Conservation (phyloP, 2,329 filamentous ascomycete genomes). For the Mycogone perniciosa region DNA sequence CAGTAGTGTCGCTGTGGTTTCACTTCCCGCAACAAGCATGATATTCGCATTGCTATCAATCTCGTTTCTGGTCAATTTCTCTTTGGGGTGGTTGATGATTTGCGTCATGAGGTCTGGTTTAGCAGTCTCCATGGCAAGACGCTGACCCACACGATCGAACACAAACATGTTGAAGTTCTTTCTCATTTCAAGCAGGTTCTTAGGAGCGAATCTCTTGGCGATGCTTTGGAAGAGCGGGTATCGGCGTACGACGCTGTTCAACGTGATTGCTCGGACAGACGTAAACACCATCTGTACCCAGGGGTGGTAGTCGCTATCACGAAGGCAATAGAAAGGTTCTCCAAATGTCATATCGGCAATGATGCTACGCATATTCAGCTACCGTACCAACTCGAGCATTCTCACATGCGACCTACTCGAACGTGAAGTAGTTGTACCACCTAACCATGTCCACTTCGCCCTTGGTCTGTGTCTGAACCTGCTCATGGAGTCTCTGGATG, state of each 20-base stretch:
- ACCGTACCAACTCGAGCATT: neutral
- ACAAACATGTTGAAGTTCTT: neutral
- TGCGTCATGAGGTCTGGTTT: neutral
- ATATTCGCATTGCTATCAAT: constrained; percentile 16
- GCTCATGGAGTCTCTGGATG: constrained; percentile 30
- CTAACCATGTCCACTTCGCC: constrained; percentile 16
- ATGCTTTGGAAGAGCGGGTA: neutral
- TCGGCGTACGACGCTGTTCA: constrained; percentile 2
- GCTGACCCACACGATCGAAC: neutral
- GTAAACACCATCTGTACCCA: constrained; percentile 18
- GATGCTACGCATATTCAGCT: constrained; percentile 6
- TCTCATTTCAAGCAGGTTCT: too few species aligned
- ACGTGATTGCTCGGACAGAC: constrained; percentile 9
- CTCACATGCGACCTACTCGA: constrained; percentile 15
- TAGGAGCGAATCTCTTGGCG: neutral
- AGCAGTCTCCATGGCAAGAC: neutral
- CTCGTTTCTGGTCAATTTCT: constrained; percentile 5
- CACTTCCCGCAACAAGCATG: constrained; percentile 23
- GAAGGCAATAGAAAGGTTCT: constrained; percentile 20
- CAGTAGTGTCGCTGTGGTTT: constrained; percentile 25
- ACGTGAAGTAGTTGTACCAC: constrained; percentile 24
- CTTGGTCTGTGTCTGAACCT: constrained; percentile 9
- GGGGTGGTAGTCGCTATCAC: constrained; percentile 18
- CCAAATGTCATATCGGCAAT: constrained; percentile 25
- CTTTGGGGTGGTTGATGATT: neutral